Evolutionary conservation across 139 green algal genomes (phyloP), one percentile per base, ranked within the genome.

Genomic region (Chlorella sp.): DNA sequence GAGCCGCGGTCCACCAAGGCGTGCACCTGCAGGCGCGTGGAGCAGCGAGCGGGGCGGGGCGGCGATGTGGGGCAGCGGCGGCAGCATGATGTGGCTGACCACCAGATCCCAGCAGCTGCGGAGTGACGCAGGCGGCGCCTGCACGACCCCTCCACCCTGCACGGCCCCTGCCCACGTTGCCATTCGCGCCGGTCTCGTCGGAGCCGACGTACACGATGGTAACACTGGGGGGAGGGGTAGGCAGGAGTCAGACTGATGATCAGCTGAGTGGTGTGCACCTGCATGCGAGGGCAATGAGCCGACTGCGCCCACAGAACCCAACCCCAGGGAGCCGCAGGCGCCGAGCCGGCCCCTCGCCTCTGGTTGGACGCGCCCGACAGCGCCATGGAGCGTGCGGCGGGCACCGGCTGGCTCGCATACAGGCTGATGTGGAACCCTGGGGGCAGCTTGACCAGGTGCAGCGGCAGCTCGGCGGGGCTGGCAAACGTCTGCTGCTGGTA

Each of bases 401-500:
- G 62, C 62, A 69, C 62, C n/a, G 8, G n/a, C 35, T 48, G 33
- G 38, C 51, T 41, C 21, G 35, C 36, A 42, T 69, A 69, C 7
- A 50, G 62, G 17, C 15, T 15, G 40, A 69, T 69, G 36, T 42
- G 62, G 38, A 69, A 69, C 36, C 62, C 62, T 33, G 51, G 51
- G 21, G 51, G 51, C 51, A 60, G 51, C 21, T 27, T 19, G 51
- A 60, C 51, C 51, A 60, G 51, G 51, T 60, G 51, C 51, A 60
- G 51, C 51, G 51, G 51, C 51, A 60, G 51, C 51, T 60, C 29
- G 51, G 51, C 51, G 51, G 21, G n/a, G 51, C n/a, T n/a, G 51
- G 51, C 29, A 60, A 19, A 60, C 51, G 12, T 60, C 51, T 60
- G 51, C 51, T 8, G 51, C 51, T 8, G 51, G 51, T 19, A 23